phyloP scores from a whole-genome alignment of 2,329 filamentous ascomycete genomes.

The Chaetomium sp. region DNA sequence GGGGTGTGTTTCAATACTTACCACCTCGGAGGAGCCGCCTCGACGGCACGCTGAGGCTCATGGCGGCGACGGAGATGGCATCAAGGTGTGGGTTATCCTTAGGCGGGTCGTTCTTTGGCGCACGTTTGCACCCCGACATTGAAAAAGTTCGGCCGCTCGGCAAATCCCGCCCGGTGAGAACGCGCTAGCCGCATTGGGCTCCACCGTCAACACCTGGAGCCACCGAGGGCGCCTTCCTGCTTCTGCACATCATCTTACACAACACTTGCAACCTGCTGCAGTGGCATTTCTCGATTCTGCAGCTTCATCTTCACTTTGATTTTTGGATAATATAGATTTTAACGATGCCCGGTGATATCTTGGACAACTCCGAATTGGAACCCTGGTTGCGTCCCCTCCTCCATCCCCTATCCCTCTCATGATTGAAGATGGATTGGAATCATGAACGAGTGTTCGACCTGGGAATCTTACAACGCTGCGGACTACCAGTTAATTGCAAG shows the following conservation, averaged over 20 bases:
- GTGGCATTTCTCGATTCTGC: background rate
- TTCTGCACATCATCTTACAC: background rate
- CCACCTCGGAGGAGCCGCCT: constrained; percentile 63
- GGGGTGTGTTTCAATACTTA: constrained; percentile 43
- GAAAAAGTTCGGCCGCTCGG: constrained; percentile 35
- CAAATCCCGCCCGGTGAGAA: constrained; percentile 27
- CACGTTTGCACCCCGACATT: constrained; percentile 30
- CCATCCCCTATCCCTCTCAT: background rate
- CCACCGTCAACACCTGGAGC: constrained; percentile 19
- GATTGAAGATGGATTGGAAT: background rate
- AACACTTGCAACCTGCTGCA: background rate
- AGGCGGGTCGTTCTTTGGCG: constrained; percentile 12
- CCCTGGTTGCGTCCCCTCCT: background rate
- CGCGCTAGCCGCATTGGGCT: constrained; percentile 27
- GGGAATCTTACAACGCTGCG: background rate
- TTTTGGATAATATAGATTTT: background rate
- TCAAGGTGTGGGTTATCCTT: constrained; percentile 25
- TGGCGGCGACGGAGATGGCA: constrained; percentile 44
- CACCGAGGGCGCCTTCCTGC: constrained; percentile 5
- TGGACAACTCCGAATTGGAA: background rate
- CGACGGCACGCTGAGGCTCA: constrained; percentile 67
- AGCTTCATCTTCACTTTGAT: background rate
- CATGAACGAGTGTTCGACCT: background rate
- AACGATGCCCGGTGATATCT: background rate
- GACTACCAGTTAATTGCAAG: background rate